Evolutionary conservation across 2,329 filamentous ascomycete genomes (phyloP), one percentile per base, ranked within the genome.

Genomic region (Tympanopsis confertula): DNA sequence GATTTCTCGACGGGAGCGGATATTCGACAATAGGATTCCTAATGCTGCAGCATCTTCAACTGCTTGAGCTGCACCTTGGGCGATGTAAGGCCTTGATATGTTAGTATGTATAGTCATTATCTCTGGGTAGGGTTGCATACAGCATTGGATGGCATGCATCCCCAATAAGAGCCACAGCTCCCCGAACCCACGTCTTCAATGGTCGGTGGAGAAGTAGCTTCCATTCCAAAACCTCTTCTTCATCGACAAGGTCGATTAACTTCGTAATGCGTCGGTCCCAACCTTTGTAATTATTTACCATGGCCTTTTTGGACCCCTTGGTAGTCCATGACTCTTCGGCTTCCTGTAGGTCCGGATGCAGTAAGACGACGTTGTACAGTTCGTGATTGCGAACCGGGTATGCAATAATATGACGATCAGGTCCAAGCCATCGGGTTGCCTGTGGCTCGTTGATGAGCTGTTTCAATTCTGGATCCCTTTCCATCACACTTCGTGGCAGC

Each of bases 201-300:
- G 75, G 75, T 26, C 71, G 66, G 48, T 81, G 74, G 4, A 74
- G 69, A 19, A 74, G 61, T 33, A 83, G 57, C 45, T 74, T 76
- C 73, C 78, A 83, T 51, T 82, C 76, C 45, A 75, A 72, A 4
- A 82, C 68, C 44, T 77, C 74, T 4, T 68, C 71, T n/a, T 74
- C 75, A 0, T 74, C 74, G 0, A 79, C 75, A 13, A 75, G 58
- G 42, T 74, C 60, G 13, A 82, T 59, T 68, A 81, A 70, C 17
- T 67, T 63, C 42, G 69, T 68, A 2, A 82, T 65, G 50, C 69
- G 66, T 1, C 75, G 74, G 40, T 71, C 77, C 50, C 78, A 83
- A 40, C 73, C 71, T 2, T 52, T 53, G 47, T 71, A 83, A 0
- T 76, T 68, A 1, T 63, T 51, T 44, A 80, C 49, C 74, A 82